Evolutionary conservation across 1,284 basidiomycete species (phyloP), one percentile per base, ranked within the genome.

Genomic region (Rhodotorula sp.): DNA sequence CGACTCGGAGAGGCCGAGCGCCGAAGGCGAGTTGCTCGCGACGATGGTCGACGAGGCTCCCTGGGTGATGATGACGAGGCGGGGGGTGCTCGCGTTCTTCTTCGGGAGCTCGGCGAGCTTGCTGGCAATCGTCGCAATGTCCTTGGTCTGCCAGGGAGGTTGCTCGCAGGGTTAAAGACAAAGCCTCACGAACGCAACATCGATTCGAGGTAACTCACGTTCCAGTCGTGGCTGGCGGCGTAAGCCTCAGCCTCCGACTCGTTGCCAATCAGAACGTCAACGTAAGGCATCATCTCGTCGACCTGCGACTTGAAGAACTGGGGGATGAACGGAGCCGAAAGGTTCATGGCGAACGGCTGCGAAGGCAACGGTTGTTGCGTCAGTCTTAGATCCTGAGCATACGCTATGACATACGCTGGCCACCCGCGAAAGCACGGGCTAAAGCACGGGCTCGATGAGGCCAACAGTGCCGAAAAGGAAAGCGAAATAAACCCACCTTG

Each of bases 251-350:
- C 95, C 82, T 99, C 96, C 64, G 89, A 84, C 84, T 99, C 96
- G 84, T 98, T 99, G 45, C 92, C 91, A 81, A 97, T 91, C 80
- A 96, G 77, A 79, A 95, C 84, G 81, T 97, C 94, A 73, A 86
- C 87, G 84, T 90, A 89, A 37, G 89, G 89, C 62, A 96, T 81
- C 77, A 96, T 82, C 80, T 90, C 84, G 77, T 91, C 85, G 53
- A 97, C 84, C 78, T 94, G 89, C 6, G 85, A 82, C 75, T 87
- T 87, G 85, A 97, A 98, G 87, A 97, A 96, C 82, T 95, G 90
- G 67, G 91, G 85, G 81, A 99, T 96, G 85, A 98, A 99, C 49
- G 96, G 96, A 2, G 96, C 96, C 22, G 93, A 96, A 77, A 99
- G 86, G 86, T 99, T 99, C 79, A 98, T 84, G 20, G 87, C 87